Conservation (phyloP, 768 basidiomycete genomes). For the Pulveroboletus sp. region DNA sequence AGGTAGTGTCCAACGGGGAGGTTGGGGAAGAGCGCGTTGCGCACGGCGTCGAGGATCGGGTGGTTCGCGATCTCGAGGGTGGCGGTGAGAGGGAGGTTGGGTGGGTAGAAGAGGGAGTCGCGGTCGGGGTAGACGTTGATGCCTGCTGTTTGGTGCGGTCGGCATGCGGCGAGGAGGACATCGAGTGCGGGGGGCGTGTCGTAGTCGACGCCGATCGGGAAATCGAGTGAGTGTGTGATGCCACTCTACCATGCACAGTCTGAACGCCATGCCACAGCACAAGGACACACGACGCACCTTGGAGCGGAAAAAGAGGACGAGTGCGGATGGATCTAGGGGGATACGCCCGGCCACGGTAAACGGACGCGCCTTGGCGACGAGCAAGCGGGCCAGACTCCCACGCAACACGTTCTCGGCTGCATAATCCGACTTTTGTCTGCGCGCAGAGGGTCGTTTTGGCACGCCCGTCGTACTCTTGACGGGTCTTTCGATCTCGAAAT, state of each 20-base stretch:
- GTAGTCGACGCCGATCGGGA: conserved; percentile 75
- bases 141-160: conserved; percentile 57
- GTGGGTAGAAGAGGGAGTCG: conserved; percentile 71
- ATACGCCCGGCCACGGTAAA: conserved; percentile 69
- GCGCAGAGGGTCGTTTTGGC: conserved; percentile 31
- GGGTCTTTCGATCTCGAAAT: conserved; percentile 67
- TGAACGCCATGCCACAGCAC: neutral
- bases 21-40: conserved; percentile 67
- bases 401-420: conserved; percentile 54
- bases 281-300: conserved; percentile 45
- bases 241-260: conserved; percentile 50
- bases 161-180: conserved; percentile 72
- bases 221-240: conserved; percentile 77
- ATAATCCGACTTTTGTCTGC: conserved; percentile 41
- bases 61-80: conserved; percentile 81
- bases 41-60: conserved; percentile 77
- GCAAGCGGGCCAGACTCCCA: conserved; percentile 51
- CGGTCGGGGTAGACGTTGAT: conserved; percentile 52
- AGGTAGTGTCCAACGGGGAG: conserved; percentile 70
- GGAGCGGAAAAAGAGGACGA: conserved; percentile 76
- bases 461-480: conserved; percentile 33
- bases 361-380: conserved; percentile 57
- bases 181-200: conserved; percentile 76
- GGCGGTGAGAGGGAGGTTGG: conserved; percentile 67
- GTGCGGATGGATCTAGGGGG: conserved; percentile 62